Evolutionary conservation across 192 early-diverging fungal genomes (phyloP).

Genomic region (Backusella liffmaniae): DNA sequence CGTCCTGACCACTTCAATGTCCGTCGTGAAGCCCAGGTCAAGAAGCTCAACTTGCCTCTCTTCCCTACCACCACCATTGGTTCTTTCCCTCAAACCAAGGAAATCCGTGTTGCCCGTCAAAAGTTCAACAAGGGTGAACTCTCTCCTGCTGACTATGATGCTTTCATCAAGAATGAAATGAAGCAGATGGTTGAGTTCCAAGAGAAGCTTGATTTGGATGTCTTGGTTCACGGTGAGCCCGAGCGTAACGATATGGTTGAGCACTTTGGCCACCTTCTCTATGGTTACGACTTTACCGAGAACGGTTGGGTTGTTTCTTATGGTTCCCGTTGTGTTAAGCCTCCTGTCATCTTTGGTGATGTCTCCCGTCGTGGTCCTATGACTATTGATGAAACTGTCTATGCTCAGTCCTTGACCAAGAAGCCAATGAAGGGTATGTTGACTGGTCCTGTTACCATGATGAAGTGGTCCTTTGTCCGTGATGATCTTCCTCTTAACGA

Average conservation of each 20-base stretch:
- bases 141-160: conserved; percentile 66
- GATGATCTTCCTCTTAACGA: conserved; percentile 88
- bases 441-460: conserved; percentile 96
- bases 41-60: conserved; percentile 76
- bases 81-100: conserved; percentile 98
- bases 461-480: conserved; percentile 99
- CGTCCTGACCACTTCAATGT: conserved; percentile 71
- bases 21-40: conserved; percentile 74
- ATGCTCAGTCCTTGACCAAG: conserved; percentile 85
- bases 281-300: conserved; percentile 92
- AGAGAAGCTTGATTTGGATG: conserved; percentile 87
- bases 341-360: conserved; percentile 97
- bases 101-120: conserved; percentile 89
- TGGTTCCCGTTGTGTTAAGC: conserved; percentile 95
- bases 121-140: conserved; percentile 86
- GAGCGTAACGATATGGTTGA: conserved; percentile 97
- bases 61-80: conserved; percentile 99
- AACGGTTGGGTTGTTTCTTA: conserved; percentile 98
- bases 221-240: conserved; percentile 97
- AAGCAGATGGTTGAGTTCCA: conserved; percentile 83
- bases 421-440: conserved; percentile 99
- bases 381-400: conserved; percentile 84
- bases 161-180: conserved; percentile 86
- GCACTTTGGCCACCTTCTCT: conserved; percentile 93
- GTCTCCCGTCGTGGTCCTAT: conserved; percentile 88